Evolutionary conservation across 306 rosid species (phyloP), one percentile per base, ranked within the genome.

Genomic region (Prinsepia uniflora): DNA sequence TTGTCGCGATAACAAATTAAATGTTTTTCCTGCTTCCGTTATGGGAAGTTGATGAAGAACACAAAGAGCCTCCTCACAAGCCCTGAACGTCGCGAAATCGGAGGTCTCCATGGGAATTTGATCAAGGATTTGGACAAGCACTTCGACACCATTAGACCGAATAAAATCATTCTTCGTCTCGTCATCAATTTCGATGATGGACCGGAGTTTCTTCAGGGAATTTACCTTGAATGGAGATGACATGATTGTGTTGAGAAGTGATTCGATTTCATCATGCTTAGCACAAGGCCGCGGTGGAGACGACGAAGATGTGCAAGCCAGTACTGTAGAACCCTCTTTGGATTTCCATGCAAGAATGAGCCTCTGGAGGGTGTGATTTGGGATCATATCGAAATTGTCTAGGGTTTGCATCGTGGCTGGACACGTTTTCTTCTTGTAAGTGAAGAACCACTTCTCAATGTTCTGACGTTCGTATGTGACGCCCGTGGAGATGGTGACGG

Each of bases 221-320:
- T 74, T 75, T 18, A 82, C 87, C 87, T 82, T 82, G 52, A 85
- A 85, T 13, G 89, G 89, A 12, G 89, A 82, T 0, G 89, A 73
- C 9, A 82, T 75, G 49, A 85, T 36, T 8, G 85, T 76, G 55
- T 20, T 55, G 45, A 82, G 83, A 1, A 82, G 70, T 6, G 76
- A 56, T 6, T 47, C 14, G 10, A 85, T 71, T 42, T 84, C 84
- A 7, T 63, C 73, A 20, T 67, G 71, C 13, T 72, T 57, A 15
- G 30, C 40, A 18, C 57, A 58, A 54, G 48, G 55, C 5, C 5
- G 3, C 22, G 46, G 10, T 8, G 81, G 64, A 4, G 41, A 57
- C 24, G 77, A 43, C 0, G 70, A 30, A 0, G 73, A 24, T n/a
- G n/a, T n/a, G 1, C 56, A 62, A 43, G 63, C 11, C 5, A 59